Evolutionary conservation across 2,329 filamentous ascomycete species (phyloP).

Genomic region (Ceratocystis cacaofunesta): DNA sequence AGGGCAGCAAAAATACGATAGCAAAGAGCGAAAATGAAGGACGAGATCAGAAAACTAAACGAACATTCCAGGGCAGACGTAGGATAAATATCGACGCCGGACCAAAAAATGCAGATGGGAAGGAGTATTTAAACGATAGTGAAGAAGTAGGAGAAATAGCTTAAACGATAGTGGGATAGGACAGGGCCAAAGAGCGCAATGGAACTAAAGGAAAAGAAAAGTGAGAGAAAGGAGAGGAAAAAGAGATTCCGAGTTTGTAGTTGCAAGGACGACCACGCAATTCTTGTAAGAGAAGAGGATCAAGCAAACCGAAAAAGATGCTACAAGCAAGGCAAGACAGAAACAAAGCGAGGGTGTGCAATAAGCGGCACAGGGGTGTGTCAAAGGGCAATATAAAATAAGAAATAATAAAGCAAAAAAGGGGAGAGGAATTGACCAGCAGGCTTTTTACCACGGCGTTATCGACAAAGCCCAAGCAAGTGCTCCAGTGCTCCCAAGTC

Average conservation of each 20-base stretch:
- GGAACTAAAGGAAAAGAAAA: background rate
- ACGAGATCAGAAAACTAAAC: background rate
- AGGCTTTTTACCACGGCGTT: background rate
- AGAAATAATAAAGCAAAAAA: background rate
- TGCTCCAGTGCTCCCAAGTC: background rate
- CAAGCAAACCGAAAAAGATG: conserved; percentile 7
- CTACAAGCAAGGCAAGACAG: conserved; percentile 2
- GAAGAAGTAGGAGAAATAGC: conserved; percentile 3
- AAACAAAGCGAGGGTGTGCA: background rate
- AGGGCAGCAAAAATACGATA: background rate
- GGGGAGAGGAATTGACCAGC: background rate
- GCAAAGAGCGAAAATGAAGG: conserved; percentile 2
- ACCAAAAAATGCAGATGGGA: background rate
- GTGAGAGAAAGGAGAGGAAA: background rate
- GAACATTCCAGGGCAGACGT: background rate
- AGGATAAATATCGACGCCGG: background rate
- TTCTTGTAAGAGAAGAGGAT: conserved; percentile 12
- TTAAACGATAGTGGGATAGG: conserved; percentile 3
- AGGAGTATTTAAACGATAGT: conserved; percentile 3
- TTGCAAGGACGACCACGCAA: conserved; percentile 3
- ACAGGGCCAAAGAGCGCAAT: background rate
- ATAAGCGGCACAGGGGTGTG: background rate
- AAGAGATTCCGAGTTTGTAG: background rate
- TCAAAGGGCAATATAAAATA: background rate
- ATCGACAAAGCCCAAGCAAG: background rate